A percentile compares a stretch with the other conserved stretches of the same genome.
Evolutionary conservation across 2,329 filamentous ascomycete genomes (phyloP).

Genomic region (Aspergillus sp.): DNA sequence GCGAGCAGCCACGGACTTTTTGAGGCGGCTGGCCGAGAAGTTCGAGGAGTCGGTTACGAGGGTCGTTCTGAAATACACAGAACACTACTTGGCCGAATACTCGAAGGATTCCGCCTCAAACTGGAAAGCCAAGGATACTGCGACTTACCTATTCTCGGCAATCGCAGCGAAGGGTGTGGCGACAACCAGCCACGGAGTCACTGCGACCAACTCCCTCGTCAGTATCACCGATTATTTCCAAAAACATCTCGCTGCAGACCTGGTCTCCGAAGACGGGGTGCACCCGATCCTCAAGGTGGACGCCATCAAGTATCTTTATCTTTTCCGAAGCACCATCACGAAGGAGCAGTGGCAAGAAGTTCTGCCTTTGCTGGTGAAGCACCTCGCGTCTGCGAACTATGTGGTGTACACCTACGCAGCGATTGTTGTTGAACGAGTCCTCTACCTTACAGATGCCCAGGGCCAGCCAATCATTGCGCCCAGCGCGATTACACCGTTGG

Average conservation of each 20-base stretch:
- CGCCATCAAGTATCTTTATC: constrained; percentile 95
- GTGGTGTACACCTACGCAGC: constrained; percentile 97
- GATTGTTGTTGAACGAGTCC: constrained; percentile 86
- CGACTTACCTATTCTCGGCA: constrained; percentile 91
- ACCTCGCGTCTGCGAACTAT: constrained; percentile 81
- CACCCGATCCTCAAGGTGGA: constrained; percentile 91
- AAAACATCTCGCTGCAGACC: constrained; percentile 79
- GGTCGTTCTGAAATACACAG: constrained; percentile 80
- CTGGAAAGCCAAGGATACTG: constrained; percentile 97
- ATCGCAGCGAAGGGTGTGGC: constrained; percentile 86
- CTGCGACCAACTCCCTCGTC: constrained; percentile 76
- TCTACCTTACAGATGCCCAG: constrained; percentile 69
- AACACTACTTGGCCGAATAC: constrained; percentile 69
- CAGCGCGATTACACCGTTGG: constrained; percentile 66
- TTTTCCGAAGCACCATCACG: constrained; percentile 88
- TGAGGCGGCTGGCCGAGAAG: constrained; percentile 77
- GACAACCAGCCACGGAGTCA: constrained; percentile 80
- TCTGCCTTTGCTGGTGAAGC: constrained; percentile 81
- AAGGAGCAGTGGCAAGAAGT: constrained; percentile 86
- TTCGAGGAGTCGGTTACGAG: constrained; percentile 78
- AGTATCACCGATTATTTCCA: constrained; percentile 94
- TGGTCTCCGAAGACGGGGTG: constrained; percentile 58
- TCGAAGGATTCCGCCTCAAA: constrained; percentile 58
- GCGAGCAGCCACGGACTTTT: constrained; percentile 87
- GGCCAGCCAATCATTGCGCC: constrained; percentile 72